Conservation (phyloP, 768 basidiomycete species). For the Panaeolus papilionaceus region DNA sequence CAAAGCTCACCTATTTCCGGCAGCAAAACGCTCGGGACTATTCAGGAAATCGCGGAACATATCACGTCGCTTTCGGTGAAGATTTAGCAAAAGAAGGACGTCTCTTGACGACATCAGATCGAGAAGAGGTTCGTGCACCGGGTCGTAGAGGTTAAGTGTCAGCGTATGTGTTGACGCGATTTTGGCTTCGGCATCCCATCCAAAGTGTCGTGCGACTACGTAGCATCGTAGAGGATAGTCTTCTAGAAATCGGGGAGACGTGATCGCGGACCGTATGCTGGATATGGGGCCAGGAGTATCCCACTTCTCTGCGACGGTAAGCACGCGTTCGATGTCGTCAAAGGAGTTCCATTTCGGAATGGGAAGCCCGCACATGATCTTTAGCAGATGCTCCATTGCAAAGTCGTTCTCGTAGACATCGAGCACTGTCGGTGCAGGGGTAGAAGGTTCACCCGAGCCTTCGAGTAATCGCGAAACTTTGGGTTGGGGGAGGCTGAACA, state of each 20-base stretch:
- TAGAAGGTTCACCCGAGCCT: slow-evolving; percentile 15
- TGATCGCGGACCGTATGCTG: slow-evolving; percentile 58
- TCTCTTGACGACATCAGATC: slow-evolving; percentile 56
- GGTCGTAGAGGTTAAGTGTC: slow-evolving; percentile 52
- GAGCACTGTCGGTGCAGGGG: slow-evolving; percentile 29
- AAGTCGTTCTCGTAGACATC: slow-evolving; percentile 48
- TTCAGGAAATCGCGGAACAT: slow-evolving; percentile 55
- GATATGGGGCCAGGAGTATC: slow-evolving; percentile 68
- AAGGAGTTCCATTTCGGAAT: slow-evolving; percentile 54
- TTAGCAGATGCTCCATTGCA: slow-evolving; percentile 60
- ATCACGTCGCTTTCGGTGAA: slow-evolving; percentile 63
- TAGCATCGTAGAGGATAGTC: slow-evolving; percentile 57
- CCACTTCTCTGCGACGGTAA: slow-evolving; percentile 73
- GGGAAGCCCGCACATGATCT: slow-evolving; percentile 61
- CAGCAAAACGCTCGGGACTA: slow-evolving; percentile 65
- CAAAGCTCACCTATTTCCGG: slow-evolving; percentile 47
- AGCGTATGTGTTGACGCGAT: slow-evolving; percentile 65
- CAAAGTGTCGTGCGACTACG: slow-evolving; percentile 63
- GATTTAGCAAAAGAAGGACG: slow-evolving; percentile 57
- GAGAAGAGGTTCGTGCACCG: slow-evolving; percentile 48
- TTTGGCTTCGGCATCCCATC: slow-evolving; percentile 63
- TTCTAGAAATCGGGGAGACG: slow-evolving; percentile 51
- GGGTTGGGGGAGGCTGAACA: slow-evolving; percentile 65
- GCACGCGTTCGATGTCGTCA: slow-evolving; percentile 58
- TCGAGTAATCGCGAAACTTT: slow-evolving; percentile 15